Evolutionary conservation across 2,329 filamentous ascomycete genomes (phyloP).

Genomic region (Tolypocladium ophioglossoides): DNA sequence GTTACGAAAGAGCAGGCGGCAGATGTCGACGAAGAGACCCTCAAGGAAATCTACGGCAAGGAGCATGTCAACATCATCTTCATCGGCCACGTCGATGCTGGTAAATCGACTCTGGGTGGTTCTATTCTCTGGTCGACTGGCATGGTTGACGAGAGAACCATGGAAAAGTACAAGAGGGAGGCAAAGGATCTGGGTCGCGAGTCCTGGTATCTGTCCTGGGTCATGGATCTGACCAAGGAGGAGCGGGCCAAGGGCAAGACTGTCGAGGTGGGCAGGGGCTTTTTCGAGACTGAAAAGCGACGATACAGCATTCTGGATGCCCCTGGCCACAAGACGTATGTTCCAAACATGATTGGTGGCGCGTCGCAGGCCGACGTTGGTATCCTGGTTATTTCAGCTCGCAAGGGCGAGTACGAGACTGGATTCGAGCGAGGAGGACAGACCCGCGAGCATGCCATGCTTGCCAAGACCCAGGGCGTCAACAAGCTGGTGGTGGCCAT

Average conservation of each 20-base stretch:
- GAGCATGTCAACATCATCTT: constrained; percentile 92
- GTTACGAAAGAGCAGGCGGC: constrained; percentile 74
- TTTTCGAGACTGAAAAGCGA: constrained; percentile 94
- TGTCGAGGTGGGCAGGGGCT: constrained; percentile 90
- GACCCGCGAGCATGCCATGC: constrained; percentile 92
- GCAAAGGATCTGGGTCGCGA: constrained; percentile 94
- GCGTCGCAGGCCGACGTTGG: constrained; percentile 90
- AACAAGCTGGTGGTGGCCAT: constrained; percentile 92
- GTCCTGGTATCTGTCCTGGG: constrained; percentile 99
- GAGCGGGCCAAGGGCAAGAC: constrained; percentile 96
- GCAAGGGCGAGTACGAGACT: constrained; percentile 98
- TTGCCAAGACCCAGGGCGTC: constrained; percentile 96
- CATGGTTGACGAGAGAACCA: constrained; percentile 98
- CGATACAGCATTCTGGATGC: constrained; percentile 95
- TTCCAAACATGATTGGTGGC: constrained; percentile 96
- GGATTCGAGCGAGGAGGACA: constrained; percentile 95
- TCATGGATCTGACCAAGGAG: constrained; percentile 92
- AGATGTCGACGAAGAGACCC: constrained; percentile 59
- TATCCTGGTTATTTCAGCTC: constrained; percentile 88
- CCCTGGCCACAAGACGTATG: constrained; percentile 94
- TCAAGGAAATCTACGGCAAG: constrained; percentile 95
- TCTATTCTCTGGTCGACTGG: constrained; percentile 88
- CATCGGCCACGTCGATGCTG: constrained; percentile 95
- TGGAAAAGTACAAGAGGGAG: constrained; percentile 97
- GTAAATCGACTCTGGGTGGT: constrained; percentile 92